A percentile compares a stretch with the other conserved stretches of the same genome.
Evolutionary conservation across 495 filamentous ascomycete species (phyloP).

Genomic region (Platismatia glauca): DNA sequence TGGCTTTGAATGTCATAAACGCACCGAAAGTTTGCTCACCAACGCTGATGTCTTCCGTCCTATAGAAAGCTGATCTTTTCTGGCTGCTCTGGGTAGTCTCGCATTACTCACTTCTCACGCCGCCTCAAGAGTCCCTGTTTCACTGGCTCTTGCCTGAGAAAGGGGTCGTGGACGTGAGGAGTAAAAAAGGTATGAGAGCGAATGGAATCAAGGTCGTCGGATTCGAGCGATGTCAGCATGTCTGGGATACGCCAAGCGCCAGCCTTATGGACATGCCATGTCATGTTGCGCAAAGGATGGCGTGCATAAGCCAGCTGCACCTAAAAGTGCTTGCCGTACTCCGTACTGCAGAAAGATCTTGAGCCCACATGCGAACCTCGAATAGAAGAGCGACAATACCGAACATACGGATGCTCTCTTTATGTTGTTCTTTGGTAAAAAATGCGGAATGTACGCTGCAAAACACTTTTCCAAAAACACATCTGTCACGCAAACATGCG

Average conservation of each 20-base stretch:
- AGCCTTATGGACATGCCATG: slow-evolving; percentile 6
- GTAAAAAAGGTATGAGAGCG: not conserved
- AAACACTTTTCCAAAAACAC: not conserved
- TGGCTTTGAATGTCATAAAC: not conserved
- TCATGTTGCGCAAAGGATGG: slow-evolving; percentile 3
- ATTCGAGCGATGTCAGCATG: not conserved
- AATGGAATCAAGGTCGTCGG: not conserved
- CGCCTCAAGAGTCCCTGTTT: not conserved
- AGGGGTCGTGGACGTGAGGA: not conserved
- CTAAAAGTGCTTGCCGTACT: not conserved
- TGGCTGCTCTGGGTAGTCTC: not conserved
- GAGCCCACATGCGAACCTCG: not conserved
- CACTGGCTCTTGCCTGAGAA: not conserved
- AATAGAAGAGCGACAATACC: not conserved
- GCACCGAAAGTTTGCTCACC: not conserved
- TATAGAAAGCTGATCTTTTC: not conserved
- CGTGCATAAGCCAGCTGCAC: slow-evolving; percentile 3
- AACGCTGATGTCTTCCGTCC: not conserved
- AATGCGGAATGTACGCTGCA: not conserved
- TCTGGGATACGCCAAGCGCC: not conserved
- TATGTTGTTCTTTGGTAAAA: not conserved
- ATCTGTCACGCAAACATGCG: not conserved
- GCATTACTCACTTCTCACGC: not conserved
- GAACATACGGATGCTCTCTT: not conserved
- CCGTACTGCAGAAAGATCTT: not conserved